A percentile compares a stretch with the other conserved stretches of the same genome.
Evolutionary conservation across 2,329 filamentous ascomycete genomes (phyloP).

Genomic region (Gnomoniopsis smithogilvyi): DNA sequence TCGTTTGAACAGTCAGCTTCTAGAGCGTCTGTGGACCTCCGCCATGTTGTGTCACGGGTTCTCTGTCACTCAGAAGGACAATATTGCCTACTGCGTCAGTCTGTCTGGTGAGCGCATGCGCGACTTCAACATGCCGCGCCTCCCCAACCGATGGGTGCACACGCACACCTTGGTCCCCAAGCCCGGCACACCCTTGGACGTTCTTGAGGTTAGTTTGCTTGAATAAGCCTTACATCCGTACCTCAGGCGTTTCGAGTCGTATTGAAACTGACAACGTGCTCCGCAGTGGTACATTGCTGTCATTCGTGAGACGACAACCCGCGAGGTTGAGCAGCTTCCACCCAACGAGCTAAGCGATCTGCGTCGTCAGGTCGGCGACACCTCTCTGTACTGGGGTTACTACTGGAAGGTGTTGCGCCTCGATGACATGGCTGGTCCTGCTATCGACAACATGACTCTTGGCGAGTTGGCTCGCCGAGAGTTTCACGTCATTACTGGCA

Average conservation of each 20-base stretch:
- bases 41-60: slow-evolving; percentile 60
- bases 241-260: not conserved
- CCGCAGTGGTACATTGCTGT: slow-evolving; percentile 54
- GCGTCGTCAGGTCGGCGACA: slow-evolving; percentile 28
- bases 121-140: slow-evolving; percentile 45
- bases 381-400: slow-evolving; percentile 49
- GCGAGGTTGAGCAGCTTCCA: slow-evolving; percentile 35
- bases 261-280: not conserved
- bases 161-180: slow-evolving; percentile 51
- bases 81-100: slow-evolving; percentile 43
- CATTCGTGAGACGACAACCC: slow-evolving; percentile 50
- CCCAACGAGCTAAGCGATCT: slow-evolving; percentile 40
- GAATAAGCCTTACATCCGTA: not conserved
- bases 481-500: slow-evolving; percentile 45
- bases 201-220: slow-evolving; percentile 49
- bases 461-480: slow-evolving; percentile 43
- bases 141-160: slow-evolving; percentile 49
- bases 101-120: slow-evolving; percentile 33
- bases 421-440: slow-evolving; percentile 28
- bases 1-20: slow-evolving; percentile 50
- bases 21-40: slow-evolving; percentile 48
- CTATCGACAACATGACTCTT: slow-evolving; percentile 48
- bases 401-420: slow-evolving; percentile 47
- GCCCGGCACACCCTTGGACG: slow-evolving; percentile 44
- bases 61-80: slow-evolving; percentile 58